phyloP scores from a whole-genome alignment of 345 rosid genomes.

The Limnanthes douglasii region DNA sequence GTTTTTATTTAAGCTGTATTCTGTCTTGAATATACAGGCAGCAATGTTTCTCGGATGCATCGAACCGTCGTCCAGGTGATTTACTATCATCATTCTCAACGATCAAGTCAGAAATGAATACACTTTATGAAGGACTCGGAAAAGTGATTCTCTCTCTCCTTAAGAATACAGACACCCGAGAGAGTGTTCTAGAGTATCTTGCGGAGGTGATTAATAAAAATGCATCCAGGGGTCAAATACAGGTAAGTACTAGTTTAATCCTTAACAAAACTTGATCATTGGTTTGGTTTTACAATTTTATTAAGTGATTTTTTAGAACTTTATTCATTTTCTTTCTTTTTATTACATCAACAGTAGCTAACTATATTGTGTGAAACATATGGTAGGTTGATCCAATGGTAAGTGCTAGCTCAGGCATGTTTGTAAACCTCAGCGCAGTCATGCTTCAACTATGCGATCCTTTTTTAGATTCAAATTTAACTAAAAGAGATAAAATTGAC shows the following conservation, averaged over 20 bases:
- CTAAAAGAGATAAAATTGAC: constrained; percentile 81
- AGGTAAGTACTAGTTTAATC: constrained; percentile 56
- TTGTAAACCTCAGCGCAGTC: constrained; percentile 88
- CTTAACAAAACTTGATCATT: too few relatives aligned
- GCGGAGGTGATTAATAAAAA: constrained; percentile 93
- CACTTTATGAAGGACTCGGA: constrained; percentile 48
- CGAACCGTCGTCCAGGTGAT: constrained; percentile 70
- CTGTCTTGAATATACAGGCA: constrained; percentile 41
- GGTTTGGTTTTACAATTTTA: too few relatives aligned
- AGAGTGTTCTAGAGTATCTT: constrained; percentile 79
- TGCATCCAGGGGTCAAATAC: constrained; percentile 75
- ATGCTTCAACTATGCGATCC: constrained; percentile 93
- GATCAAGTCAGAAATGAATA: constrained; percentile 66
- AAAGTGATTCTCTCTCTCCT: constrained; percentile 62
- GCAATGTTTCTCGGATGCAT: constrained; percentile 89
- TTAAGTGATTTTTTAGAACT: constrained; percentile 5
- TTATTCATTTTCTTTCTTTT: constrained; percentile 1
- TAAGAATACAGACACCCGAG: constrained; percentile 58
- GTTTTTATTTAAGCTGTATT: neutral
- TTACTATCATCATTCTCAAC: constrained; percentile 78
- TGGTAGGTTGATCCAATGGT: constrained; percentile 84
- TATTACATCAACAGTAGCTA: neutral
- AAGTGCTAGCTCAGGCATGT: constrained; percentile 98
- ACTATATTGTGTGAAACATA: constrained; percentile 8
- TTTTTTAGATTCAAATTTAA: constrained; percentile 63